Conservation (phyloP, 345 rosid genomes). For the Hirschfeldia incana region DNA sequence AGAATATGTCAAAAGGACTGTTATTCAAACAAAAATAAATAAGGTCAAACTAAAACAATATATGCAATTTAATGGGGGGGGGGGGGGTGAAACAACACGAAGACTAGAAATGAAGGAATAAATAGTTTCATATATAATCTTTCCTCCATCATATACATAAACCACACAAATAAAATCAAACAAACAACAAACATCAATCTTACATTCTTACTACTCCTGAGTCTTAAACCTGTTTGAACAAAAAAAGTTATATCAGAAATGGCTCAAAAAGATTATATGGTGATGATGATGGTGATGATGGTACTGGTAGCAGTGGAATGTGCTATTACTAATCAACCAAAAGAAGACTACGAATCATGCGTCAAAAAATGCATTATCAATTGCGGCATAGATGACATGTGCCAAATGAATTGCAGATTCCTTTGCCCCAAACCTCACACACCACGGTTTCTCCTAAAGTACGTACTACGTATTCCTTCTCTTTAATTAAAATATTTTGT, state of each 20-base stretch:
- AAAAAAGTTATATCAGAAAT: background rate
- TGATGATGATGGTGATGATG: conserved; percentile 1
- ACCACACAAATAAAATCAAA: background rate
- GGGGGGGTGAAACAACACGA: background rate
- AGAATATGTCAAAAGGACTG: too few species aligned
- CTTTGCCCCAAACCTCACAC: background rate
- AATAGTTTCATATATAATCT: background rate
- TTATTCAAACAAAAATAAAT: background rate
- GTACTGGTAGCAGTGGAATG: background rate
- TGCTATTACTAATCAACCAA: background rate
- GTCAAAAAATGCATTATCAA: background rate
- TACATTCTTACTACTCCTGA: background rate
- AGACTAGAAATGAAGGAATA: background rate
- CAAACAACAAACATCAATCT: background rate
- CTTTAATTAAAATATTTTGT: background rate
- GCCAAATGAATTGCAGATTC: background rate
- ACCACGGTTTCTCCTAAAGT: background rate
- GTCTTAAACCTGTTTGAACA: background rate
- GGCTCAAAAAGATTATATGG: background rate
- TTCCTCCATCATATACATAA: background rate
- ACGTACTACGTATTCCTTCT: background rate
- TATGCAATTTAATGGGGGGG: background rate
- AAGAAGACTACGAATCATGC: background rate
- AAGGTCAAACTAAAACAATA: background rate
- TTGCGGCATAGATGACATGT: background rate